Evolutionary conservation across 441 rosid genomes (phyloP).

Genomic region (Arabidopsis hybrid): DNA sequence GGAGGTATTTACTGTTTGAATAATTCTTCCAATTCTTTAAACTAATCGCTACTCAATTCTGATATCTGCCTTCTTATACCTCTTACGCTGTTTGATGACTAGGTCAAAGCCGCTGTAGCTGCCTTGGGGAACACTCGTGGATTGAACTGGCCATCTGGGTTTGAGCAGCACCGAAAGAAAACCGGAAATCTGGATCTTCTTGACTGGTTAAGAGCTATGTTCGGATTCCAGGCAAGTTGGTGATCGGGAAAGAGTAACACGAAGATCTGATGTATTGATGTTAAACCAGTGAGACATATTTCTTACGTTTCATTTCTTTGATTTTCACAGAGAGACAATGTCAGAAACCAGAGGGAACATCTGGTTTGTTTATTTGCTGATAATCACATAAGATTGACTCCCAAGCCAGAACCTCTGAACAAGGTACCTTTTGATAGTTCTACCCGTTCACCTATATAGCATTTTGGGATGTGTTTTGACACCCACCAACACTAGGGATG

Average conservation of each 20-base stretch:
- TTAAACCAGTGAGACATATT: constrained; percentile 22
- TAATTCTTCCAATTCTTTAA: constrained; percentile 3
- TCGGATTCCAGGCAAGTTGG: constrained; percentile 90
- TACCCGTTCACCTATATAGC: constrained; percentile 23
- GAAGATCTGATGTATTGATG: constrained; percentile 10
- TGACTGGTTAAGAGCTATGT: constrained; percentile 98
- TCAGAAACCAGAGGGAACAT: constrained; percentile 98
- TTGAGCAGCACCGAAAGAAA: constrained; percentile 87
- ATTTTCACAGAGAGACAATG: constrained; percentile 81
- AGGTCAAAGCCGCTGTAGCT: constrained; percentile 97
- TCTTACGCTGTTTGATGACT: constrained; percentile 39
- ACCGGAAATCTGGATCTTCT: constrained; percentile 89
- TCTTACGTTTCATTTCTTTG: constrained; percentile 33
- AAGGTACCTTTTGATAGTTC: constrained; percentile 57
- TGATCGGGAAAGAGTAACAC: constrained; percentile 27
- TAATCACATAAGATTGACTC: constrained; percentile 84
- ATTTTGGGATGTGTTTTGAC: constrained; percentile 27
- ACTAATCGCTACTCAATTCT: background rate
- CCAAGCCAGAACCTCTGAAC: constrained; percentile 93
- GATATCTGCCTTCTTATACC: constrained; percentile 29
- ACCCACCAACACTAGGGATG: constrained; percentile 19
- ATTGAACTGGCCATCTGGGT: constrained; percentile 83
- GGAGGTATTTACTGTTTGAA: constrained; percentile 60
- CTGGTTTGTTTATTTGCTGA: constrained; percentile 88
- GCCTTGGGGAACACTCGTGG: constrained; percentile 89